Evolutionary conservation across 148 eudicot species (phyloP).

Genomic region (Camellia lanceoleosa): DNA sequence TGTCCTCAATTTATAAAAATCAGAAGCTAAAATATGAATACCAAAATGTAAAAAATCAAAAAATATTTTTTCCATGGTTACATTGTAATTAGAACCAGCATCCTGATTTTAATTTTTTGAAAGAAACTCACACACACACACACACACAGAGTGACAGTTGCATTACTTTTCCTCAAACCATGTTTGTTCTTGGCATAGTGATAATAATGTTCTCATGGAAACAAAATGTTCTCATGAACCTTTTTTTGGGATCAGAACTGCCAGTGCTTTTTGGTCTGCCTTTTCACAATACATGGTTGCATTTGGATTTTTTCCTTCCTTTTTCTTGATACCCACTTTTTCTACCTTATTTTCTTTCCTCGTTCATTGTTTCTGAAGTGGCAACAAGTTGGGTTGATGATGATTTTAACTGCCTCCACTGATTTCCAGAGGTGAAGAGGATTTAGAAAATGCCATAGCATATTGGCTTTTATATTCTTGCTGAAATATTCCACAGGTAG

Average conservation of each 20-base stretch:
- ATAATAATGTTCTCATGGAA: not conserved
- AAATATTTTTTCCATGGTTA: not conserved
- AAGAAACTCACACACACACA: not conserved
- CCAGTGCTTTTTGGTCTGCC: not conserved
- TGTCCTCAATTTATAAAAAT: not conserved
- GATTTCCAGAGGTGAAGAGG: not conserved
- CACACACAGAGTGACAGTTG: no score
- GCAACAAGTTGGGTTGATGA: not conserved
- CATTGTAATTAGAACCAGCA: not conserved
- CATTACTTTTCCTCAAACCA: no score
- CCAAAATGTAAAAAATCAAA: no score
- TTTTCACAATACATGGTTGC: not conserved
- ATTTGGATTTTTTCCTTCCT: not conserved
- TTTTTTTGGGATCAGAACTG: not conserved
- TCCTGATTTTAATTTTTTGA: not conserved
- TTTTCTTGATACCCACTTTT: not conserved
- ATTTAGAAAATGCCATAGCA: not conserved
- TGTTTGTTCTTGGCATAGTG: not conserved
- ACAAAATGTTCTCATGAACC: not conserved
- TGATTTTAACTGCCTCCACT: not conserved
- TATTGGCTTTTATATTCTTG: not conserved
- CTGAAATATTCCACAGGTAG: not conserved
- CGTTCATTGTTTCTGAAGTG: not conserved
- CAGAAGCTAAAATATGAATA: not conserved
- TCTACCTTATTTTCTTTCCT: not conserved